A percentile compares a stretch with the other conserved stretches of the same genome.
Conservation (phyloP, 2,329 filamentous ascomycete genomes). For the Eutypella sp. region DNA sequence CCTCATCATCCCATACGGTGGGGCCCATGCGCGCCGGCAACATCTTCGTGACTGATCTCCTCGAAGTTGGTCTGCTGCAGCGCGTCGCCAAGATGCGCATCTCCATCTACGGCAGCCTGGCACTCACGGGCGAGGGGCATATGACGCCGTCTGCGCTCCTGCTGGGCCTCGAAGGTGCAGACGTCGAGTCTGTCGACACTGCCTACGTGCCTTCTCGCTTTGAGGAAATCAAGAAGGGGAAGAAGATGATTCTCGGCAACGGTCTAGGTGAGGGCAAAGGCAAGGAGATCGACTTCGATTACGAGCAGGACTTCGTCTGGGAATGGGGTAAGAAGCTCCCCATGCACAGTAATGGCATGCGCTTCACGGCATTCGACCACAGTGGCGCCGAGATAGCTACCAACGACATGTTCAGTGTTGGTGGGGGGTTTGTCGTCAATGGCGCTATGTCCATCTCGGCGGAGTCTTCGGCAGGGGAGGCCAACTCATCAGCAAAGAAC, state of each 20-base stretch:
- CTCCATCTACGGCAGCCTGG: constrained; percentile 45
- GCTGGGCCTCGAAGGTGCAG: constrained; percentile 43
- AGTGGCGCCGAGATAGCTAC: constrained; percentile 42
- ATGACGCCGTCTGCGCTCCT: constrained; percentile 47
- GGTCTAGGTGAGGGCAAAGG: constrained; percentile 34
- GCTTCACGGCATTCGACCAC: constrained; percentile 43
- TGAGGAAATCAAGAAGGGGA: constrained; percentile 38
- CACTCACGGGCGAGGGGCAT: constrained; percentile 46
- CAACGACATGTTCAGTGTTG: constrained; percentile 48
- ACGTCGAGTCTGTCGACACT: constrained; percentile 46
- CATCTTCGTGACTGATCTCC: constrained; percentile 44
- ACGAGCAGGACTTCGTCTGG: constrained; percentile 44
- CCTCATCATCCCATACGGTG: constrained; percentile 47
- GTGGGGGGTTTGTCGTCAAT: constrained; percentile 49
- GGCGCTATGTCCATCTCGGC: constrained; percentile 40
- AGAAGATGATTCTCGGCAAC: constrained; percentile 39
- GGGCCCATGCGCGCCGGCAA: constrained; percentile 48
- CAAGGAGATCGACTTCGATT: constrained; percentile 44
- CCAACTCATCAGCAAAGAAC: constrained; percentile 10
- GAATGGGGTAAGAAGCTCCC: constrained; percentile 48
- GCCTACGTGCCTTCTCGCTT: constrained; percentile 43
- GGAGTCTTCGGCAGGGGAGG: constrained; percentile 10
- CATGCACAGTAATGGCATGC: constrained; percentile 48
- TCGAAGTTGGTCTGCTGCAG: constrained; percentile 39
- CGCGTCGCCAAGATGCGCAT: constrained; percentile 43